Conservation (phyloP, 345 rosid species). For the Lepidium sativum region DNA sequence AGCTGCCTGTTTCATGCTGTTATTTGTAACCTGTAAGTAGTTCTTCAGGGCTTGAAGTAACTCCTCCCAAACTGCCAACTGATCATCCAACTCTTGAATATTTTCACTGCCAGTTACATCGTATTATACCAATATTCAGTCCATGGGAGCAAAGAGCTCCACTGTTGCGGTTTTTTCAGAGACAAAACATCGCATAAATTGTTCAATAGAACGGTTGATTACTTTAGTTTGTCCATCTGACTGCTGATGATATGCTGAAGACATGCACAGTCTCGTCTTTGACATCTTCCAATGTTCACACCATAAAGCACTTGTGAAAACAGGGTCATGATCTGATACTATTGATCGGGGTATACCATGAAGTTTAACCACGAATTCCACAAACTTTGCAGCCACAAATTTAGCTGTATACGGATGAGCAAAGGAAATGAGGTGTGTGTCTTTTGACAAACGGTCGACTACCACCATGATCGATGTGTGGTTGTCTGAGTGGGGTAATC, state of each 20-base stretch:
- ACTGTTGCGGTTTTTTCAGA: neutral
- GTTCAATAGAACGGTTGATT: neutral
- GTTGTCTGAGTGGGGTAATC: rapidly evolving
- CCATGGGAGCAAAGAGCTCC: neutral
- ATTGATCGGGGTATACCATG: neutral
- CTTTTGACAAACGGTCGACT: neutral
- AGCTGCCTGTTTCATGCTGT: neutral
- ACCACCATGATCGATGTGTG: neutral
- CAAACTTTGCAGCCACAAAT: neutral
- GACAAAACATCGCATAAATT: neutral
- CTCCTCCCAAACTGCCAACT: too few relatives aligned
- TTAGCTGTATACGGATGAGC: neutral
- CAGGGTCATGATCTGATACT: too few relatives aligned
- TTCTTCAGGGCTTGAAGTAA: too few relatives aligned
- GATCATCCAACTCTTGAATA: rapidly evolving
- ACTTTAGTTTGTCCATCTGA: neutral
- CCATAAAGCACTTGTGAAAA: neutral
- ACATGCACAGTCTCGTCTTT: neutral
- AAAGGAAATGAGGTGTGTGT: neutral
- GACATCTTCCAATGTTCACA: neutral
- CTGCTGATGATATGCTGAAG: neutral
- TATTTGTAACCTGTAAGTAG: too few relatives aligned
- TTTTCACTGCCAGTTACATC: neutral
- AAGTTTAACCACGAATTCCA: neutral
- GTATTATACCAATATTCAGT: neutral